Evolutionary conservation across 1,139 yeast species (phyloP).

Genomic region (Wickerhamomyces sp.): DNA sequence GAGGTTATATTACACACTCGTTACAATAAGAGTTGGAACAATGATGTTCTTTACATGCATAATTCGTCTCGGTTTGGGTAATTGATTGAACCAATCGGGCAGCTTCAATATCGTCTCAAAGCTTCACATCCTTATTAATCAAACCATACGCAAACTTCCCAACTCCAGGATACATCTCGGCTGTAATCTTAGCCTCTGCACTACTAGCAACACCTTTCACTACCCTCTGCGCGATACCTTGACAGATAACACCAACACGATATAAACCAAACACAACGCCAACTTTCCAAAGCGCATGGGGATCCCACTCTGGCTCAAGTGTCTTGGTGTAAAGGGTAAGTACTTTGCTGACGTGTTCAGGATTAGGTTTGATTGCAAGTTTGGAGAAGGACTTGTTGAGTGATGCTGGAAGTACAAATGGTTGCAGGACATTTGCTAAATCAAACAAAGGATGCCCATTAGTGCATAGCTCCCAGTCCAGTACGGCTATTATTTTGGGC

Average conservation of each 20-base stretch:
- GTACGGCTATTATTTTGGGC: constrained; percentile 48
- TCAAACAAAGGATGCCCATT: constrained; percentile 66
- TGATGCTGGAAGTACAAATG: constrained; percentile 44
- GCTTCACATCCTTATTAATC: constrained; percentile 5
- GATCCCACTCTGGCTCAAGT: constrained; percentile 30
- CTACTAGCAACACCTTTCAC: constrained; percentile 57
- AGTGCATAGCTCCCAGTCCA: constrained; percentile 70
- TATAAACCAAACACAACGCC: constrained; percentile 59
- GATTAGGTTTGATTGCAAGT: constrained; percentile 14
- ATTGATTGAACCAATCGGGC: no score
- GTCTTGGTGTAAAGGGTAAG: constrained; percentile 12
- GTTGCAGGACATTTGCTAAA: constrained; percentile 55
- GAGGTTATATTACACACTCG: no score
- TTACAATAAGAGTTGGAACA: no score
- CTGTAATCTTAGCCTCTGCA: constrained; percentile 45
- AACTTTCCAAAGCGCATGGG: constrained; percentile 44
- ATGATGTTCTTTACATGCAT: no score
- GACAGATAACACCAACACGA: constrained; percentile 56
- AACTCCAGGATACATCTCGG: constrained; percentile 39
- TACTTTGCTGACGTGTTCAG: constrained; percentile 14
- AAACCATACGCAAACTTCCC: constrained; percentile 30
- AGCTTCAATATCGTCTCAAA: constrained; percentile 4
- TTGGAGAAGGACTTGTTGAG: constrained; percentile 20
- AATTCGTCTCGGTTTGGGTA: no score
- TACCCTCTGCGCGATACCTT: constrained; percentile 63